Percentiles rank a stretch among this genome's conserved stretches.
Conservation (phyloP, 345 rosid species). For the Microthlaspi erraticum region DNA sequence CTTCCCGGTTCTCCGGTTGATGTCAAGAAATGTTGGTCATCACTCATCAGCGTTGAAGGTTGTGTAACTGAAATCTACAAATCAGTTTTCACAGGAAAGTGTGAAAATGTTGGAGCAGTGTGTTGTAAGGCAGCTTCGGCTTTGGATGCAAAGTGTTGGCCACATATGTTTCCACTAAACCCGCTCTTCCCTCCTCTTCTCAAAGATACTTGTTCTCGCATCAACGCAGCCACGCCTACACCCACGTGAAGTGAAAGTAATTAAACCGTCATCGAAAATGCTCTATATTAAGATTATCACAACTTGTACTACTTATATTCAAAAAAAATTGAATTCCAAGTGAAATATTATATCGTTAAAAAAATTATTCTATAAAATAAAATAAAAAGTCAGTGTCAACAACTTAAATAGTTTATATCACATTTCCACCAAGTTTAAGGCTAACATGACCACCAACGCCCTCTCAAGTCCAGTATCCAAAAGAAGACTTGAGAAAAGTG, state of each 20-base stretch:
- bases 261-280: neutral
- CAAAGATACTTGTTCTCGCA: constrained; percentile 6
- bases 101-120: constrained; percentile 7
- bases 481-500: too few species aligned
- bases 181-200: constrained; percentile 30
- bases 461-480: too few species aligned
- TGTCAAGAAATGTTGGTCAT: constrained; percentile 20
- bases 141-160: constrained; percentile 15
- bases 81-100: constrained; percentile 9
- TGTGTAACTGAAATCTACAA: constrained; percentile 24
- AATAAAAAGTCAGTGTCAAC: too few species aligned
- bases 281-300: too few species aligned
- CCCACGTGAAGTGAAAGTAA: constrained; percentile 19
- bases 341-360: too few species aligned
- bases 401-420: too few species aligned
- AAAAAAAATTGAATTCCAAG: too few species aligned
- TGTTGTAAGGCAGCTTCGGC: neutral
- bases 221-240: neutral
- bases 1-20: neutral
- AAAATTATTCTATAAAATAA: too few species aligned
- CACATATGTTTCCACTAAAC: constrained; percentile 15
- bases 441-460: too few species aligned
- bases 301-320: neutral
- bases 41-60: constrained; percentile 4
- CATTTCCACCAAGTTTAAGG: too few species aligned